Evolutionary conservation across 1,284 basidiomycete genomes (phyloP).

Genomic region (Apiotrichum domesticum): DNA sequence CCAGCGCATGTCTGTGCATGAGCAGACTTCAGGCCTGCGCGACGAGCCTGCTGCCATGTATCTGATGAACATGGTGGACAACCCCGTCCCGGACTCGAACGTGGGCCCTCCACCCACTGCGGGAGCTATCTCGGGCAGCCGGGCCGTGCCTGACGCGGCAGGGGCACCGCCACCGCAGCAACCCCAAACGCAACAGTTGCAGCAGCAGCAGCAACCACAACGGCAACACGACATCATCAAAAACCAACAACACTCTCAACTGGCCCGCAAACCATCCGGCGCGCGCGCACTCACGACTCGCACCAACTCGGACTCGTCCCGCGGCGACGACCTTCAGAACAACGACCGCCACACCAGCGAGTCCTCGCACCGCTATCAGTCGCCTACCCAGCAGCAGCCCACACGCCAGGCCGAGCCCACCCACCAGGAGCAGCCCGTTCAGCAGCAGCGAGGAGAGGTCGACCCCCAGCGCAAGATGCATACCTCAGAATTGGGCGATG

Average conservation of each 20-base stretch:
- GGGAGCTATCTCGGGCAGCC: not conserved
- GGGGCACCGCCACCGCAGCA: not conserved
- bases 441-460: not conserved
- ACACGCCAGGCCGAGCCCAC: no score
- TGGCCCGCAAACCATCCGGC: conserved; percentile 6
- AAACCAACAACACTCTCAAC: not conserved
- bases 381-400: not conserved
- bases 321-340: not conserved
- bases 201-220: not conserved
- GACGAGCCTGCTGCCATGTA: conserved; percentile 43
- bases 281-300: conserved; percentile 6
- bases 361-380: not conserved
- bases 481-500: conserved; percentile 27
- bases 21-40: conserved; percentile 14
- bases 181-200: not conserved
- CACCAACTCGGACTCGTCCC: not conserved
- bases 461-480: not conserved
- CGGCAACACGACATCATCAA: not conserved
- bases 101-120: not conserved
- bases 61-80: conserved; percentile 45
- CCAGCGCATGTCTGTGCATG: conserved; percentile 12
- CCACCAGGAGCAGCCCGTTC: no score
- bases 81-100: conserved; percentile 10
- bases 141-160: no score
- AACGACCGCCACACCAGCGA: no score